Evolutionary conservation across 441 rosid species (phyloP).

Genomic region (Kokia cookei): DNA sequence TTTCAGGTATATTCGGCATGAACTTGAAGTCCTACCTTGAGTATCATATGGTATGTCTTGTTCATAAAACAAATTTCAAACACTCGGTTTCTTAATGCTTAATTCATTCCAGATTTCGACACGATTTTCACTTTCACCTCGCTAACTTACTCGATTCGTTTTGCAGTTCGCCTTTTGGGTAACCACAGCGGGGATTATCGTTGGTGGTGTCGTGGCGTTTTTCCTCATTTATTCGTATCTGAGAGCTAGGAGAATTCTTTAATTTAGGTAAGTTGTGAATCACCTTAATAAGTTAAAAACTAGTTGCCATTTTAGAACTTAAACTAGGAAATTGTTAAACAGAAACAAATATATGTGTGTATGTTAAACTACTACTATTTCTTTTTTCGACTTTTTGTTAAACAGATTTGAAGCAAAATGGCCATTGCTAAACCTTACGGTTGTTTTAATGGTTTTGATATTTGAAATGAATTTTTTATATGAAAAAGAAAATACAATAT

Average conservation of each 20-base stretch:
- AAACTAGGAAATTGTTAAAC: neutral
- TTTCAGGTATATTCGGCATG: conserved; percentile 93
- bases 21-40: conserved; percentile 93
- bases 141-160: neutral
- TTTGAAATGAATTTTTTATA: no score
- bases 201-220: conserved; percentile 76
- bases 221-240: conserved; percentile 76
- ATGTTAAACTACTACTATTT: no score
- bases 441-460: no score
- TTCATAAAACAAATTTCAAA: neutral
- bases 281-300: neutral
- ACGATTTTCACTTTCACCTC: neutral
- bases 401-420: no score
- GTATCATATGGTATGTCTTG: conserved; percentile 63
- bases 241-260: conserved; percentile 66
- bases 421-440: no score
- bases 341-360: neutral
- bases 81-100: neutral
- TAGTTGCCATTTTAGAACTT: neutral
- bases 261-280: conserved; percentile 12
- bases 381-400: no score
- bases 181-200: conserved; percentile 80
- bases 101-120: neutral
- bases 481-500: no score
- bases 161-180: conserved; percentile 91